Percentiles rank a stretch among this genome's conserved stretches.
These are phyloP conservation scores for Delonix regia DNA, from an alignment of 306 rosid genomes.

Conservation along the genomic window DNA sequence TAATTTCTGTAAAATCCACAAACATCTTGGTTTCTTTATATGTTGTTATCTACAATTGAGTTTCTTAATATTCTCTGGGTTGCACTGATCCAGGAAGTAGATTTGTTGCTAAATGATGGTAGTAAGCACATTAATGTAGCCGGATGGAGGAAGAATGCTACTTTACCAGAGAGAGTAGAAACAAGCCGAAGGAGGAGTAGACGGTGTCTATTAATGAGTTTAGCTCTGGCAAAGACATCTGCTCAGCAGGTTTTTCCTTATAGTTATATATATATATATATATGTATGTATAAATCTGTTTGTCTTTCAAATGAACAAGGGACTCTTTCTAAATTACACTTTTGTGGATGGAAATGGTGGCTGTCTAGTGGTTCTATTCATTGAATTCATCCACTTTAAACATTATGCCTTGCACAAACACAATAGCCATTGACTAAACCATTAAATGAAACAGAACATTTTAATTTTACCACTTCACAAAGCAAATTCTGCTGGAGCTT, in stretches of 20 bases:
- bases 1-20: conserved; percentile 28
- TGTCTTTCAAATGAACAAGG: conserved; percentile 4
- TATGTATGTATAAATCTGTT: no score
- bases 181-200: conserved; percentile 95
- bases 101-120: conserved; percentile 94
- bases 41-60: conserved; percentile 18
- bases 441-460: not conserved
- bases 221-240: conserved; percentile 94
- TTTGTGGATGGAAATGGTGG: conserved; percentile 31
- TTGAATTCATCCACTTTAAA: conserved; percentile 18
- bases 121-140: conserved; percentile 93
- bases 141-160: conserved; percentile 88
- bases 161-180: conserved; percentile 88
- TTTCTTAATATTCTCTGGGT: conserved; percentile 33
- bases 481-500: not conserved
- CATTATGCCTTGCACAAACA: not conserved
- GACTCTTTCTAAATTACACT: conserved; percentile 16
- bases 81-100: conserved; percentile 80
- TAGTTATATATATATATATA: conserved; percentile 1
- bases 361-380: conserved; percentile 19
- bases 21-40: conserved; percentile 30
- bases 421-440: not conserved
- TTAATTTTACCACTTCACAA: not conserved
- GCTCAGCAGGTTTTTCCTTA: conserved; percentile 67
- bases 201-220: conserved; percentile 92